A percentile compares a stretch with the other conserved stretches of the same genome.
These are phyloP conservation scores for Fusarium robinianum DNA, from an alignment of 2,329 filamentous ascomycete genomes.

Conservation along the genomic window DNA sequence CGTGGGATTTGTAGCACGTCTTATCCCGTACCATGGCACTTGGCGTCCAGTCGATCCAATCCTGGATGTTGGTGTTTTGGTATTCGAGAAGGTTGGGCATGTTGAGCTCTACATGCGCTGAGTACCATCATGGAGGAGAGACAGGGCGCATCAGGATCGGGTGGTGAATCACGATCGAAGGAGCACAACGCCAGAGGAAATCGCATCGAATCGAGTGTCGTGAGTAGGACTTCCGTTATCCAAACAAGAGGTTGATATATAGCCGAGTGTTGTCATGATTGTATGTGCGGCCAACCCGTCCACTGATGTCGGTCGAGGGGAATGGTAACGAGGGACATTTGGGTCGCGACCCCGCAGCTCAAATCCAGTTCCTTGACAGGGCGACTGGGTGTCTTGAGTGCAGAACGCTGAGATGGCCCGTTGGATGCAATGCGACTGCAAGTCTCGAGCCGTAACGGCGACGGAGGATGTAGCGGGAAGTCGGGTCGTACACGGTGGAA, in stretches of 20 bases:
- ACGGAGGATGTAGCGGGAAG: conserved; percentile 13
- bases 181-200: neutral
- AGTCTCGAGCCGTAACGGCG: conserved; percentile 6
- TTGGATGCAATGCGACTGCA: conserved; percentile 12
- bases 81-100: no score
- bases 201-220: neutral
- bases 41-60: no score
- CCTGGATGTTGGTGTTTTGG: no score
- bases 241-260: neutral
- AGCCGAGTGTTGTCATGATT: neutral
- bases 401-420: conserved; percentile 1
- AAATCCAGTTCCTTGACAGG: conserved; percentile 16
- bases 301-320: conserved; percentile 2
- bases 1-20: no score
- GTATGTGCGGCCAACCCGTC: neutral
- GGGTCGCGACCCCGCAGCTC: conserved; percentile 27
- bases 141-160: no score
- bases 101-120: no score
- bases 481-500: conserved; percentile 34
- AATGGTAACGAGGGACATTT: conserved; percentile 7
- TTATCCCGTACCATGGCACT: no score
- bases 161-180: no score
- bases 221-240: neutral
- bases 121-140: neutral
- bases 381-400: conserved; percentile 2